Evolutionary conservation across 495 filamentous ascomycete genomes (phyloP).

Genomic region (Penicillium waksmanii): DNA sequence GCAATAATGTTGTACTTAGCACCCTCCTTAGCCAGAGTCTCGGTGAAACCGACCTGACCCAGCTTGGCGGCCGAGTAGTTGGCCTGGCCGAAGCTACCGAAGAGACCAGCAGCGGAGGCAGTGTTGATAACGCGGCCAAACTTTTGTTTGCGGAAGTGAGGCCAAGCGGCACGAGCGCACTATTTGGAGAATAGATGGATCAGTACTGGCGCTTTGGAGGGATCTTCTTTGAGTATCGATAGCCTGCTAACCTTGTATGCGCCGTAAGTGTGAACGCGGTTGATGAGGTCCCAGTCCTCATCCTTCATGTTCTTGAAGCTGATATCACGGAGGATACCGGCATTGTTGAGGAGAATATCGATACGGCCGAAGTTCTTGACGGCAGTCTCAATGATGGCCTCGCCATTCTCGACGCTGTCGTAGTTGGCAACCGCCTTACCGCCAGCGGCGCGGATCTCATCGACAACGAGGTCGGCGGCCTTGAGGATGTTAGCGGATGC

Average conservation of each 20-base stretch:
- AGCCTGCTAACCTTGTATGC: constrained; percentile 75
- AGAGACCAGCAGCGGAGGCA: constrained; percentile 90
- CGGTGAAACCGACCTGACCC: constrained; percentile 95
- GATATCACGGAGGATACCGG: constrained; percentile 93
- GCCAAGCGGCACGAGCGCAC: constrained; percentile 96
- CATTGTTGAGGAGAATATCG: constrained; percentile 97
- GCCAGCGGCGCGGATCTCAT: constrained; percentile 89
- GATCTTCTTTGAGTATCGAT: not conserved
- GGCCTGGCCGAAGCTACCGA: constrained; percentile 93
- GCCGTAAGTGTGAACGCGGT: constrained; percentile 91
- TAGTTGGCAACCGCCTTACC: constrained; percentile 99
- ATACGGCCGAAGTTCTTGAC: constrained; percentile 90
- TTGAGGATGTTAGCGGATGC: constrained; percentile 41
- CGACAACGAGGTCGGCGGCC: constrained; percentile 94
- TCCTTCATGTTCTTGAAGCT: constrained; percentile 99
- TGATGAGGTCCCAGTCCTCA: constrained; percentile 93
- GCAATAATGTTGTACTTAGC: constrained; percentile 96
- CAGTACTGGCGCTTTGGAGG: constrained; percentile 5
- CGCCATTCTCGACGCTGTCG: constrained; percentile 93
- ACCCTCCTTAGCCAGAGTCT: constrained; percentile 97
- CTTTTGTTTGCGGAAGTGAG: constrained; percentile 97
- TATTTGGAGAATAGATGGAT: constrained; percentile 26
- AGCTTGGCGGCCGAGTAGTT: constrained; percentile 99
- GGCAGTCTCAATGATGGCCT: constrained; percentile 94
- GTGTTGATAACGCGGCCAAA: constrained; percentile 97